Evolutionary conservation across 495 filamentous ascomycete species (phyloP), one percentile per base, ranked within the genome.

Genomic region (Penicillium salamii): DNA sequence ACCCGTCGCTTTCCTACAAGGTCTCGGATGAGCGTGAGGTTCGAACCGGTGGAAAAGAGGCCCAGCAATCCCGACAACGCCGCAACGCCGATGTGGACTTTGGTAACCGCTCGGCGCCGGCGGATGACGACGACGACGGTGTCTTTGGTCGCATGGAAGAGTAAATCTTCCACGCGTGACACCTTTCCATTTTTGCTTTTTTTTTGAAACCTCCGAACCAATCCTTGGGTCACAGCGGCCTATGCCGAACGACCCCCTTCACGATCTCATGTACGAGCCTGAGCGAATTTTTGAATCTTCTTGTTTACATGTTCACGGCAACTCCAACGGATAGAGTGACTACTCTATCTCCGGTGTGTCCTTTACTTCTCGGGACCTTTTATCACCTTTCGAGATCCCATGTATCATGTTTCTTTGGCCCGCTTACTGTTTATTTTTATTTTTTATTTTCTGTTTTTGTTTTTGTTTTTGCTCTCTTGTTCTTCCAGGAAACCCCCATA

Each of bases 121-220:
- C 81, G 54, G 89, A 95, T 61, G 92, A 97, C 55, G 91, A 96
- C 40, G 92, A 97, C 44, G 93, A 96, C 52, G 91, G 90, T 50
- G 80, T 98, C 42, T 98, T 98, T 75, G 93, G 93, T 18, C 82
- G 81, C 50, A 97, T 97, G 92, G 93, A 98, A 63, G 90, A 93
- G 69, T 96, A 78, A 71, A 61, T 49, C 17, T 19, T 35, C 13
- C 34, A 39, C 15, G 9, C 32, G 20, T 42, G 11, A 18, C 49
- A 40, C 39, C 17, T 46, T n/a, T n/a, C n/a, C n/a, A n/a, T n/a
- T n/a, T 13, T 29, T 26, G 23, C 42, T 9, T 38, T 29, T 44
- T 26, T n/a, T n/a, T n/a, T n/a, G n/a, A n/a, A n/a, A n/a, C 46
- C 53, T 45, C 35, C 28, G 14, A 38, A 17, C 31, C 31, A 45